A percentile compares a stretch with the other conserved stretches of the same genome.
These are phyloP conservation scores for Phytophthora sp. DNA, from an alignment of 352 stramenopile species.

Conservation along the genomic window DNA sequence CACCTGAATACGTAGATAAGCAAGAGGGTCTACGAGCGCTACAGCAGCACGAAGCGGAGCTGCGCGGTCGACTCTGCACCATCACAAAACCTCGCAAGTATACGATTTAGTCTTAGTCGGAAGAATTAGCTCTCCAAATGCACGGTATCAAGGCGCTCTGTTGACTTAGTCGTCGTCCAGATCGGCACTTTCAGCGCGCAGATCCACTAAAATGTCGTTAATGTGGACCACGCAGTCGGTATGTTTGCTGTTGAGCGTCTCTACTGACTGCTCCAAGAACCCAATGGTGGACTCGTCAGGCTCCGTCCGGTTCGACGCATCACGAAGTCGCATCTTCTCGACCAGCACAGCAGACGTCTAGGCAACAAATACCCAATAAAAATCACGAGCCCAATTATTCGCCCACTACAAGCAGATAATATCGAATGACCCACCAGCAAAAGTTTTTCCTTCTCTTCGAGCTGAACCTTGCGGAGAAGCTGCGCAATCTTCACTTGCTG, in stretches of 20 bases:
- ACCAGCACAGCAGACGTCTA: slow-evolving; percentile 81
- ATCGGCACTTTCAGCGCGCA: slow-evolving; percentile 63
- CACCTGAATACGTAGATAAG: slow-evolving; percentile 51
- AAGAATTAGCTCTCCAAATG: too few relatives aligned
- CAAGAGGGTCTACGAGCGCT: slow-evolving; percentile 48
- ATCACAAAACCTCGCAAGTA: slow-evolving; percentile 39
- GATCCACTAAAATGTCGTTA: slow-evolving; percentile 82
- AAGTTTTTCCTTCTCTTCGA: slow-evolving; percentile 86
- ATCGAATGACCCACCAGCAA: slow-evolving; percentile 48
- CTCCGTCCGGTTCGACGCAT: slow-evolving; percentile 46
- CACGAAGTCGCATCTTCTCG: slow-evolving; percentile 77
- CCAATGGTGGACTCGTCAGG: slow-evolving; percentile 50
- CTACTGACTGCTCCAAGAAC: slow-evolving; percentile 72
- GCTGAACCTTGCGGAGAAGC: slow-evolving; percentile 74
- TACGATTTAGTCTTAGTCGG: slow-evolving; percentile 5
- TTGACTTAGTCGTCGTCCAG: slow-evolving; percentile 38
- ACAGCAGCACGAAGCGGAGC: slow-evolving; percentile 57
- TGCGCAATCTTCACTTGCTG: slow-evolving; percentile 51
- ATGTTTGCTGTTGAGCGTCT: slow-evolving; percentile 60
- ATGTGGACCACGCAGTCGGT: slow-evolving; percentile 70
- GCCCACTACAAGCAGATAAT: not conserved
- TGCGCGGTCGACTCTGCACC: slow-evolving; percentile 62
- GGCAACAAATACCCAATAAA: not conserved
- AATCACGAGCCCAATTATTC: not conserved
- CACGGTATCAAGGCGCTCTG: not conserved